These are phyloP conservation scores for Thelonectria rubi DNA, from an alignment of 2,329 filamentous ascomycete species.

Conservation along the genomic window DNA sequence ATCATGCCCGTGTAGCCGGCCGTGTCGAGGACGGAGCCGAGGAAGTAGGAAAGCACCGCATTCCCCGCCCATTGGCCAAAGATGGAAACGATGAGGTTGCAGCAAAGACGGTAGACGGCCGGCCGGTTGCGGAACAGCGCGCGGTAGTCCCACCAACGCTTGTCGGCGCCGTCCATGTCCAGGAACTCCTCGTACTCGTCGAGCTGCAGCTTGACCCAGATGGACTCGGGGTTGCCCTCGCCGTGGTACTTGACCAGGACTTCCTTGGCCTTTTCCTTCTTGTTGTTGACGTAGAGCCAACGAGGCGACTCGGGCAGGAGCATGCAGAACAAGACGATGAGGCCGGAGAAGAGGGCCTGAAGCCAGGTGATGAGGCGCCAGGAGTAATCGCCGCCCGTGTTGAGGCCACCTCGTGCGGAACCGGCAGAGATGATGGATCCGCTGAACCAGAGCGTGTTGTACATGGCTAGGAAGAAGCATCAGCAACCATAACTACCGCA, in stretches of 20 bases:
- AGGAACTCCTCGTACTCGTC: conserved; percentile 55
- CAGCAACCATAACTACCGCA: background rate
- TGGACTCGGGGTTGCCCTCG: conserved; percentile 53
- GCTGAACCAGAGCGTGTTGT: conserved; percentile 56
- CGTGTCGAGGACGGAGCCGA: conserved; percentile 58
- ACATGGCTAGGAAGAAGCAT: conserved; percentile 38
- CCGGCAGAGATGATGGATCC: conserved; percentile 62
- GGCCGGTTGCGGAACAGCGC: conserved; percentile 54
- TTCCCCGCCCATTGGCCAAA: conserved; percentile 59
- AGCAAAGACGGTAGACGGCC: conserved; percentile 52
- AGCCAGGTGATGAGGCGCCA: conserved; percentile 56
- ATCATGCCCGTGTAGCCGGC: conserved; percentile 56
- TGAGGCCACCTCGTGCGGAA: conserved; percentile 55
- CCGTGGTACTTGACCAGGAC: conserved; percentile 56
- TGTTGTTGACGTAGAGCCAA: conserved; percentile 53
- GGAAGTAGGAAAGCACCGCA: conserved; percentile 58
- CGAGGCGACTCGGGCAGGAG: conserved; percentile 55
- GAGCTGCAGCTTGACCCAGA: conserved; percentile 57
- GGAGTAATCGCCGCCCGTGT: conserved; percentile 48
- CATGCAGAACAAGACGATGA: conserved; percentile 48
- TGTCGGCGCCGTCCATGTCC: conserved; percentile 54
- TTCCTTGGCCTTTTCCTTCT: conserved; percentile 47
- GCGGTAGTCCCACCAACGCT: conserved; percentile 59
- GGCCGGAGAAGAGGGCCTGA: conserved; percentile 54
- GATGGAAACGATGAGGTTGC: conserved; percentile 50